These are phyloP conservation scores for Elaeis guineensis DNA, from an alignment of 176 grass and related monocot species.

Conservation along the genomic window DNA sequence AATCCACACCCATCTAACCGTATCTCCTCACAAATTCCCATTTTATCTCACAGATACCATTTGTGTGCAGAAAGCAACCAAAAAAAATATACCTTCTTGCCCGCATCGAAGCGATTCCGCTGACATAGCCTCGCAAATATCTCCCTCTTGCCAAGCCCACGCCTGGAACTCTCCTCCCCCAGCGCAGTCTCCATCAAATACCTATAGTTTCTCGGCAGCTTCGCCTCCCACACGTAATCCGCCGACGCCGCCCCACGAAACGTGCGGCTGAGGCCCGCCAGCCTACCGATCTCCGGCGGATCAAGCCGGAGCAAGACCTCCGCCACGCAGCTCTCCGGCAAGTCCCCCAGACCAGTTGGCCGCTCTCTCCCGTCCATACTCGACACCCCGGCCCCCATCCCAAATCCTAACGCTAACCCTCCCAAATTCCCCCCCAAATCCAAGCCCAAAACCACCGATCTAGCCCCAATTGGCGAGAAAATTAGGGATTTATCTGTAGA, in stretches of 20 bases:
- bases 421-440: too few relatives aligned
- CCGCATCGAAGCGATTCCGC: slow-evolving; percentile 52
- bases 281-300: slow-evolving; percentile 66
- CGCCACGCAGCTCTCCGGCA: slow-evolving; percentile 83
- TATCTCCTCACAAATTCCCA: background rate
- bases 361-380: background rate
- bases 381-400: slow-evolving; percentile 53
- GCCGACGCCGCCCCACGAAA: slow-evolving; percentile 67
- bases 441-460: too few relatives aligned
- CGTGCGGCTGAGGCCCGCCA: slow-evolving; percentile 60
- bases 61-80: background rate
- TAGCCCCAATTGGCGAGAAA: too few relatives aligned
- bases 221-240: slow-evolving; percentile 71
- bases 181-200: slow-evolving; percentile 40
- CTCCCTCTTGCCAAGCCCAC: slow-evolving; percentile 60
- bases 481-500: slow-evolving; percentile 22
- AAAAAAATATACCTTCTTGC: slow-evolving; percentile 44
- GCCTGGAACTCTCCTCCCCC: slow-evolving; percentile 8
- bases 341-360: slow-evolving; percentile 44
- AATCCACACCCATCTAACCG: too few relatives aligned
- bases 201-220: slow-evolving; percentile 77
- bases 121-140: slow-evolving; percentile 64
- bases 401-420: background rate
- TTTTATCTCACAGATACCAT: slow-evolving; percentile 1
- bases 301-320: slow-evolving; percentile 85